Base-by-base conservation (phyloP, 805 yeast genomes). In the Candida peoriensis region DNA sequence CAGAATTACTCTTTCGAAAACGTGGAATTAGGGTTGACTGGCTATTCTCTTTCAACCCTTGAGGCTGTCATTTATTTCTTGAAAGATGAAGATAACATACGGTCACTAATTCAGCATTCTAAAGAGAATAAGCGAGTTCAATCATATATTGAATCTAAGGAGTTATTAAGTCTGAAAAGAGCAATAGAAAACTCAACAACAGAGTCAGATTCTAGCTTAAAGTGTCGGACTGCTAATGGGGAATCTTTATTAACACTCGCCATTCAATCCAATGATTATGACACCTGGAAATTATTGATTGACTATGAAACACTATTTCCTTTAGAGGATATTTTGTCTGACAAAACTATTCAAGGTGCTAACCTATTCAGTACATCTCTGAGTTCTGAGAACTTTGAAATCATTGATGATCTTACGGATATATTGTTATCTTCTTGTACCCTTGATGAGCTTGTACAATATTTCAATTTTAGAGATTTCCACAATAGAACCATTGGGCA, bases 31-130 rank as follows among this genome's bases (percentile, higher is more conserved):
- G 96, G 96, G 0, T 64, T 74, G 17, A 55, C 73, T 20, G 94
- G 85, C 9, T 90, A 90, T 54, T 79, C 88, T 1, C 45, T 87
- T 11, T 81, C 95, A 29, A 86, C 95, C 6, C 64, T 88, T 28
- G 95, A 88, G 47, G 95, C 88, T 0, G 94, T 85, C 0, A 50
- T 86, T 8, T 74, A 63, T 37, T 90, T 81, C 49, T 63, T 87
- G n/a, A 59, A 59, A 22, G 58, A 68, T 24, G 34, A 41, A 6
- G 55, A 52, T 9, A 70, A 68, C 30, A 30, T 60, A 8, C 58
- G 58, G 2, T 52, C 56, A 4, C 55, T 81, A 32, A 48, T 59
- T 4, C 39, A 47, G 1, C 51, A 63, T 9, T 75, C 89, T 0
- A 52, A 51, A 2, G 50, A 49, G 2, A 86, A 85, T 54, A 54